phyloP scores from a whole-genome alignment of 768 basidiomycete genomes.

The Aureoboletus auriporus region DNA sequence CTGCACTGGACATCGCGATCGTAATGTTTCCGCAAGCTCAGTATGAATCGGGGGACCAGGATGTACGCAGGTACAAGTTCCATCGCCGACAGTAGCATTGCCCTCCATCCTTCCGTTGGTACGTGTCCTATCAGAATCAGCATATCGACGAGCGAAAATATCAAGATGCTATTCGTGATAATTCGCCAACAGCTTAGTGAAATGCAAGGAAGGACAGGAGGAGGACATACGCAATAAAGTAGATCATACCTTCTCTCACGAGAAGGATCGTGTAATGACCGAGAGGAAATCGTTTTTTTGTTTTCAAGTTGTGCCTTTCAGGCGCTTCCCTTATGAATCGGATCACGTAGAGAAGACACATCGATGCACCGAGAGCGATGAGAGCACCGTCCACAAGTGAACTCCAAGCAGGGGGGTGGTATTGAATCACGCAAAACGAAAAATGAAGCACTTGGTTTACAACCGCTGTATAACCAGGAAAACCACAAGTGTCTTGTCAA shows the following conservation, averaged over 20 bases:
- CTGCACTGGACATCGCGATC: background rate
- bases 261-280: background rate
- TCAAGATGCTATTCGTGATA: background rate
- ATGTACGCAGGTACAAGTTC: background rate
- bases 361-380: too few species aligned
- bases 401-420: too few species aligned
- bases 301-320: background rate
- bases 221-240: background rate
- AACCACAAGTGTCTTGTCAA: too few species aligned
- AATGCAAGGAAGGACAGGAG: background rate
- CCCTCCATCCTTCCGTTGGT: background rate
- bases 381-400: too few species aligned
- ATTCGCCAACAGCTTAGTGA: background rate
- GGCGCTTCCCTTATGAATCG: background rate
- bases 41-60: background rate
- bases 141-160: background rate
- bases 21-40: background rate
- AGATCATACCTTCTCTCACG: background rate
- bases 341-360: too few species aligned
- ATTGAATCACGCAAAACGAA: too few species aligned
- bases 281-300: background rate
- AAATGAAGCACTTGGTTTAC: too few species aligned
- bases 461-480: too few species aligned
- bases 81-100: background rate
- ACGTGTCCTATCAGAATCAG: background rate